A percentile compares a stretch with the other conserved stretches of the same genome.
These are phyloP conservation scores for Phialemoniopsis sp. DNA, from an alignment of 2,329 filamentous ascomycete species.

Conservation along the genomic window DNA sequence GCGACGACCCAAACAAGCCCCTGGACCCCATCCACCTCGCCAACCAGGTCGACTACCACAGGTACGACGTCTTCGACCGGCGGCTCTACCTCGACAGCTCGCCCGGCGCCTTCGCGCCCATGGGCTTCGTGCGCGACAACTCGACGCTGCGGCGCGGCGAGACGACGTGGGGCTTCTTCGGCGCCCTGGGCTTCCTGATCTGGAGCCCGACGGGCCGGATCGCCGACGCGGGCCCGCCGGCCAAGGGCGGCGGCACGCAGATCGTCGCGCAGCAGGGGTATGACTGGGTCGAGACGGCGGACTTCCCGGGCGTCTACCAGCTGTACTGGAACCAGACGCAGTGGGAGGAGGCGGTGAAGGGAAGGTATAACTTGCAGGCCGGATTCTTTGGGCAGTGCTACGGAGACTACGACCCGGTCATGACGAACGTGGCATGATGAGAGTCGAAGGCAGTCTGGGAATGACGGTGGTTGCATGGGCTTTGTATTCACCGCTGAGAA, in stretches of 20 bases:
- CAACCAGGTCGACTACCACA: not conserved
- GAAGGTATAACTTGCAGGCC: not conserved
- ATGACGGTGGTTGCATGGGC: too few relatives aligned
- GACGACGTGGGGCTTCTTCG: slow-evolving; percentile 11
- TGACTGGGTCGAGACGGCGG: slow-evolving; percentile 7
- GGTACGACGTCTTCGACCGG: slow-evolving; percentile 3
- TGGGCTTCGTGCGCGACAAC: slow-evolving; percentile 8
- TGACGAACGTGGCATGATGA: too few relatives aligned
- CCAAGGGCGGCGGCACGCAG: not conserved
- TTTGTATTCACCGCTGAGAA: too few relatives aligned
- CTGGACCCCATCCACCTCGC: slow-evolving; percentile 5
- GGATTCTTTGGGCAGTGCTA: too few relatives aligned
- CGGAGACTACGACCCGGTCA: too few relatives aligned
- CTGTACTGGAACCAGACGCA: slow-evolving; percentile 13
- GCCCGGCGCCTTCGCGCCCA: slow-evolving; percentile 6
- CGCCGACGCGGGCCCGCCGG: not conserved
- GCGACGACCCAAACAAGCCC: slow-evolving; percentile 1
- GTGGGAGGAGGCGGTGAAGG: slow-evolving; percentile 6
- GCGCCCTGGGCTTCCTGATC: slow-evolving; percentile 5
- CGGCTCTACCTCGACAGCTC: slow-evolving; percentile 8
- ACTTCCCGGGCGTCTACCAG: slow-evolving; percentile 4
- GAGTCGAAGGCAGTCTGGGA: too few relatives aligned
- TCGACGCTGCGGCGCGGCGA: slow-evolving; percentile 4
- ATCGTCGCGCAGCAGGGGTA: slow-evolving; percentile 5
- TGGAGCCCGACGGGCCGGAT: not conserved